Evolutionary conservation across 495 filamentous ascomycete genomes (phyloP).

Genomic region (Darksidea phi): DNA sequence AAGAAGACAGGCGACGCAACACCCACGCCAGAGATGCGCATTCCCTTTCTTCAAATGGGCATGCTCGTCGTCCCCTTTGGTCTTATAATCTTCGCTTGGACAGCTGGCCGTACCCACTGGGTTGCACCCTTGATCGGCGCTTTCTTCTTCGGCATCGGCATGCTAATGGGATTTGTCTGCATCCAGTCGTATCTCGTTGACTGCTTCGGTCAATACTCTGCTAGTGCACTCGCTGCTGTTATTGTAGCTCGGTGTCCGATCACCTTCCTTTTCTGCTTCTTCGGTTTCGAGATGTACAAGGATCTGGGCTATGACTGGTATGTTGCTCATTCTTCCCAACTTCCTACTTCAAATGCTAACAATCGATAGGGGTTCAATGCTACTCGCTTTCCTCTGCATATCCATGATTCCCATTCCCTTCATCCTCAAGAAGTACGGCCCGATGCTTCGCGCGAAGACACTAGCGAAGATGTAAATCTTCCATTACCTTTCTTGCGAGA

Average conservation of each 20-base stretch:
- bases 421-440: conserved; percentile 38
- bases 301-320: conserved; percentile 42
- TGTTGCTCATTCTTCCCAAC: conserved; percentile 4
- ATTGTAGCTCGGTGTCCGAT: conserved; percentile 39
- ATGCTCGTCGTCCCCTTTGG: conserved; percentile 1
- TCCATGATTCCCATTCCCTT: conserved; percentile 38
- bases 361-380: background rate
- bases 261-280: conserved; percentile 41
- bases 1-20: conserved; percentile 11
- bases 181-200: conserved; percentile 43
- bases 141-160: conserved; percentile 52
- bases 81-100: conserved; percentile 37
- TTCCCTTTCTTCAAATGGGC: conserved; percentile 1
- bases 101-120: conserved; percentile 37
- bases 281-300: conserved; percentile 41
- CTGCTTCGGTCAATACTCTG: conserved; percentile 41
- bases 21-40: conserved; percentile 35
- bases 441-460: background rate
- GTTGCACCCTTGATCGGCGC: conserved; percentile 32
- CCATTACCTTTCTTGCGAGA: too few relatives aligned
- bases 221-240: conserved; percentile 44
- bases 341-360: background rate
- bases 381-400: conserved; percentile 39
- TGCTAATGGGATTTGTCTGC: conserved; percentile 43
- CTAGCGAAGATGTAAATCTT: too few relatives aligned